phyloP scores from a whole-genome alignment of 1,284 basidiomycete genomes.

The Pterulicium gracile region DNA sequence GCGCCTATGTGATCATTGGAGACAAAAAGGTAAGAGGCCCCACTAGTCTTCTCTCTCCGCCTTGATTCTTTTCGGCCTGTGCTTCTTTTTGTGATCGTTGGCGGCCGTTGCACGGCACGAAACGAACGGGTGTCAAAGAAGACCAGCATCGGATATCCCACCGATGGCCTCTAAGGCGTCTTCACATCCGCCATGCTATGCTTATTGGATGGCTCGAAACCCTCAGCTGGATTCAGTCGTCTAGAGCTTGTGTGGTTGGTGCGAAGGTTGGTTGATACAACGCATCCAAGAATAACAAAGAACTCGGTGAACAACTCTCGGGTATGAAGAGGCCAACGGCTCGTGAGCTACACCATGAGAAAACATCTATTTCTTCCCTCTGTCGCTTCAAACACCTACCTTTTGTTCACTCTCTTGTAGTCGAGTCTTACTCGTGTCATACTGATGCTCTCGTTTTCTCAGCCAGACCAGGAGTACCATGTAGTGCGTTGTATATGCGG shows the following conservation, averaged over 20 bases:
- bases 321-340: constrained; percentile 48
- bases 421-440: constrained; percentile 13
- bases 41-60: constrained; percentile 7
- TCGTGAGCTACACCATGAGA: constrained; percentile 78
- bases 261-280: constrained; percentile 69
- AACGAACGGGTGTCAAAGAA: constrained; percentile 81
- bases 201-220: constrained; percentile 27
- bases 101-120: no score
- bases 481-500: constrained; percentile 70
- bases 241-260: constrained; percentile 14
- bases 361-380: constrained; percentile 35
- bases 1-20: constrained; percentile 30
- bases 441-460: constrained; percentile 13
- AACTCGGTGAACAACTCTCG: constrained; percentile 67
- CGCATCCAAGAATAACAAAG: constrained; percentile 61
- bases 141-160: constrained; percentile 64
- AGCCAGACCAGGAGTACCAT: constrained; percentile 53
- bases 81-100: constrained; percentile 12
- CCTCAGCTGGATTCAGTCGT: constrained; percentile 39
- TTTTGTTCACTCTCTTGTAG: constrained; percentile 10
- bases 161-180: constrained; percentile 44
- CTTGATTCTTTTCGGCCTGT: constrained; percentile 9
- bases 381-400: constrained; percentile 2
- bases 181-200: constrained; percentile 14
- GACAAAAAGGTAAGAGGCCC: constrained; percentile 46